Base-by-base conservation (phyloP, 176 grass and related monocot genomes). In the Aegilops bicornis region DNA sequence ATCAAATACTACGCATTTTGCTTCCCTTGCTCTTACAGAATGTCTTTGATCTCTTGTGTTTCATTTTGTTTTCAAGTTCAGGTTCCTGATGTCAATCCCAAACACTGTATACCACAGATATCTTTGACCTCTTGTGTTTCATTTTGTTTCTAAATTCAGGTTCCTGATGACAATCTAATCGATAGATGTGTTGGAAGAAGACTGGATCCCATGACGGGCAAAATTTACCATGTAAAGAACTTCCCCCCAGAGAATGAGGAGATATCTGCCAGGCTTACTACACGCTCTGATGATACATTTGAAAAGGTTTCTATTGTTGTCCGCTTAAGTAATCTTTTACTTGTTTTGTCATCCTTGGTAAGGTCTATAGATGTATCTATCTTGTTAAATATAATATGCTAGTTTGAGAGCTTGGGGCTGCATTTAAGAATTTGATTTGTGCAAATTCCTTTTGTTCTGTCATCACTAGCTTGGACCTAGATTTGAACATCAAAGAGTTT, bases 151-250 rank as follows among this genome's bases (percentile, higher is more conserved):
- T 83, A 66, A 93, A 91, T 89, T 88, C 88, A 98, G 96, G 96
- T 98, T 79, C 96, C 91, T 84, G 96, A 95, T 89, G 96, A 94
- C 63, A 91, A 89, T 89, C 82, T 95, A 86, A 95, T 92, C 29
- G 89, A 95, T 80, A 93, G 96, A 98, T 95, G 93, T 86, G 86
- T 98, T 80, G 96, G 96, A 88, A 98, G 96, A 91, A 90, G 91
- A 83, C 29, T 98, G 84, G 96, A 98, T 89, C 96, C 91, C 70
- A 73, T 88, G 50, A 94, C 93, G 22, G 89, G 91, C 40, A 98
- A 98, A 90, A 95, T 98, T 95, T 98, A 98, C 64, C 96, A 98
- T 80, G 60, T 95, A 52, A 98, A 87, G 78, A 95, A 90, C 75
- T 94, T 84, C 9, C 91, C 91, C 50, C 93, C 93, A 3, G 89